Evolutionary conservation across 805 yeast genomes (phyloP).

Genomic region (Starmerella apis): DNA sequence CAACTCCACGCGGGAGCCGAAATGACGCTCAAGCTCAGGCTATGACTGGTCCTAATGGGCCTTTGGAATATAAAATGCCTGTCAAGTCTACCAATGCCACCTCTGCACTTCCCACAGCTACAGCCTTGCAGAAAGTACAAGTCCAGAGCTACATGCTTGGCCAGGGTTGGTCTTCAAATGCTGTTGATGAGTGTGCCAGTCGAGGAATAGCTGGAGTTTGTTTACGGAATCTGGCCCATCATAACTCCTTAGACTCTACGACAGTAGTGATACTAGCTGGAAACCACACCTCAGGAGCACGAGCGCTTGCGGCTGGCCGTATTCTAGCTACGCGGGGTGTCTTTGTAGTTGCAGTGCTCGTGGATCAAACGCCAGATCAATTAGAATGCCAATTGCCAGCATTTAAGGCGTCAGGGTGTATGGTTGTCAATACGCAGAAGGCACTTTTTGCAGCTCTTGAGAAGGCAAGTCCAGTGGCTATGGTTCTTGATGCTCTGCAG

Average conservation of each 20-base stretch:
- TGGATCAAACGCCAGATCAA: background rate
- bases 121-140: constrained; percentile 4
- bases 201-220: constrained; percentile 1
- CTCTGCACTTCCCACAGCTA: background rate
- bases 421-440: background rate
- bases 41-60: background rate
- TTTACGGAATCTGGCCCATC: background rate
- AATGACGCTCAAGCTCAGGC: background rate
- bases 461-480: background rate
- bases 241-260: background rate
- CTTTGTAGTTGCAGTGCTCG: background rate
- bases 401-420: constrained; percentile 2
- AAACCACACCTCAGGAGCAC: constrained; percentile 2
- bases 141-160: constrained; percentile 10
- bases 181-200: background rate
- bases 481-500: constrained; percentile 4
- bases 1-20: background rate
- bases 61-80: too few relatives aligned
- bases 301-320: constrained; percentile 4
- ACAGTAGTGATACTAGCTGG: background rate
- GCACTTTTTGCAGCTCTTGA: constrained; percentile 2
- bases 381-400: constrained; percentile 2
- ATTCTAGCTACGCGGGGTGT: constrained; percentile 2
- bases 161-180: constrained; percentile 6
- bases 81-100: too few relatives aligned